Evolutionary conservation across 805 yeast genomes (phyloP).

Genomic region (Yamadazyma sp.): DNA sequence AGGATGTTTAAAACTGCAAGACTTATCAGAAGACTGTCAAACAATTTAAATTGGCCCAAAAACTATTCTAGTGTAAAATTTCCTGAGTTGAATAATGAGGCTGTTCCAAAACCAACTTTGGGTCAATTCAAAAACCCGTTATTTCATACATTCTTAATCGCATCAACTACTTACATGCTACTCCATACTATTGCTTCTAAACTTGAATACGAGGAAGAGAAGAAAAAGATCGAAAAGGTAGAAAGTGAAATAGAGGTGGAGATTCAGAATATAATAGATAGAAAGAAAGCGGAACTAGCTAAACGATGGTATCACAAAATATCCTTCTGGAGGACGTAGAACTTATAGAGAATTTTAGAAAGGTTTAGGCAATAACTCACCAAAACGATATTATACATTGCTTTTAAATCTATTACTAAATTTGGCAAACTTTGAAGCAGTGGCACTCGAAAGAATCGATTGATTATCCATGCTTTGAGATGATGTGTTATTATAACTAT

Average conservation of each 20-base stretch:
- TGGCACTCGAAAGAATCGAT: conserved; percentile 21
- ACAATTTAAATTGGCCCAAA: neutral
- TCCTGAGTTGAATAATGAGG: neutral
- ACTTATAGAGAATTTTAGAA: neutral
- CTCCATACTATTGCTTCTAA: conserved; percentile 32
- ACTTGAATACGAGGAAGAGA: conserved; percentile 27
- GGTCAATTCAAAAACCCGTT: conserved; percentile 37
- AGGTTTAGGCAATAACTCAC: conserved; percentile 1
- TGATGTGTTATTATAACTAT: conserved; percentile 8
- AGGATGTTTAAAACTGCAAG: neutral
- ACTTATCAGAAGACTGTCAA: neutral
- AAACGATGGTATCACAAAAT: conserved; percentile 13
- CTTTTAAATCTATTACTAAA: conserved; percentile 20
- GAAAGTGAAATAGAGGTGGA: conserved; percentile 20
- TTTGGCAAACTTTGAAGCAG: conserved; percentile 32
- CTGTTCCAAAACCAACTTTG: conserved; percentile 24
- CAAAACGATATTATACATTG: conserved; percentile 8
- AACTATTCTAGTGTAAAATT: conserved; percentile 4
- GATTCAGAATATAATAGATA: conserved; percentile 29
- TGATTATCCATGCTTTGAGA: conserved; percentile 18
- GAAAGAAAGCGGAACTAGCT: conserved; percentile 17
- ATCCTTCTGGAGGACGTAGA: neutral
- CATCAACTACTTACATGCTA: conserved; percentile 36
- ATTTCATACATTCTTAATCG: conserved; percentile 36
- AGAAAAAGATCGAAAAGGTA: conserved; percentile 14